phyloP scores from a whole-genome alignment of 106 monocot species.

The Phalaenopsis equestris region DNA sequence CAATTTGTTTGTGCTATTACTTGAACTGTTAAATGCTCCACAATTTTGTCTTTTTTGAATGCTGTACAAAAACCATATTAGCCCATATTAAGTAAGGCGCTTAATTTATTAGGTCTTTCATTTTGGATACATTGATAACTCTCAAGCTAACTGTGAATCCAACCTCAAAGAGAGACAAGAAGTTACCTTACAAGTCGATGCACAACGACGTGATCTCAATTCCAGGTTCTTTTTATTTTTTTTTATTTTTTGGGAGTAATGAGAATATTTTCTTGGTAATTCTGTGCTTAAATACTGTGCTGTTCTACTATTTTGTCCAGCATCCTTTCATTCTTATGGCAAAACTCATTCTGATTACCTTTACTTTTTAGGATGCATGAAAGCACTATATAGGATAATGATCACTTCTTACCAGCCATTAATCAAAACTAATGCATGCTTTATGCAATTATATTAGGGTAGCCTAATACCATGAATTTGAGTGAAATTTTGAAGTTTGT shows the following conservation, averaged over 20 bases:
- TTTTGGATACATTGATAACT: constrained; percentile 53
- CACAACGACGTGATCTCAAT: constrained; percentile 47
- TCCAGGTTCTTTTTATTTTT: constrained; percentile 37
- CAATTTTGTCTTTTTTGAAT: not conserved
- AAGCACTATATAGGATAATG: too few species aligned
- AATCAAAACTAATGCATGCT: not conserved
- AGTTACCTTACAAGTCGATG: constrained; percentile 55
- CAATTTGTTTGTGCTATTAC: not conserved
- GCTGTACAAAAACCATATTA: too few species aligned
- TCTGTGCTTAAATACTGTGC: not conserved
- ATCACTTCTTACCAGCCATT: not conserved
- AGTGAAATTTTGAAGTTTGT: not conserved
- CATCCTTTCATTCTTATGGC: not conserved
- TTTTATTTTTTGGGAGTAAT: not conserved
- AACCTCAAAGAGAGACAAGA: constrained; percentile 34
- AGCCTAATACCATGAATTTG: not conserved
- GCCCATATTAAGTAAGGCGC: too few species aligned
- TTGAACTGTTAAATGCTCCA: not conserved
- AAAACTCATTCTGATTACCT: not conserved
- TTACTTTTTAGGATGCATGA: not conserved
- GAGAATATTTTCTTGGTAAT: not conserved
- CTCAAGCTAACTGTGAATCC: constrained; percentile 23
- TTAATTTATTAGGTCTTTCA: constrained; percentile 46
- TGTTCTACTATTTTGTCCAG: not conserved
- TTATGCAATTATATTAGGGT: not conserved